Base-by-base conservation (phyloP, 805 yeast species). In the Deakozyma indianensis region DNA sequence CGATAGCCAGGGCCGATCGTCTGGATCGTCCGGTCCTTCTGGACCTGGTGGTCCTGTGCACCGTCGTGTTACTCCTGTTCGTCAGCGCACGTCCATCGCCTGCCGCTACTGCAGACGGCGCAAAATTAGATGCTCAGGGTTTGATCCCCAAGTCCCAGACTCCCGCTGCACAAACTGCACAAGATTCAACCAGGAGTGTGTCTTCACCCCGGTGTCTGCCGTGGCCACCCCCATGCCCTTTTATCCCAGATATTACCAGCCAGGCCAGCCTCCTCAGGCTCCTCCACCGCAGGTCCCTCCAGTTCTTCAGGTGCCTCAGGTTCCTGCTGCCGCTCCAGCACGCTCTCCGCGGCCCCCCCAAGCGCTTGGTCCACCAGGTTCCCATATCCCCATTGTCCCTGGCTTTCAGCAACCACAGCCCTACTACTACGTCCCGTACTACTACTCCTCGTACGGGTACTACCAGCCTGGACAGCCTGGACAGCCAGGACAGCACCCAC, bases 51-150 rank as follows among this genome's bases (percentile, higher is more conserved):
- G 18, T 20, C 14, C 14, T 14, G 18, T 32, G 20, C 38, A 32
- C 18, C 38, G 38, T n/a, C 11, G 38, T 5, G 38, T 32, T 20
- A 32, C 38, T 16, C 47, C 48, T 16, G 50, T 45, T 5, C 48
- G 62, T 3, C 62, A 57, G 47, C 47, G 62, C 21, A 56, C 56
- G 21, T 57, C 61, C 9, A 56, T 57, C 14, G 62, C 62, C 11
- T 57, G 62, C 45, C 53, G 61, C 32, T 56, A 57, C 45, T 57
- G 62, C 44, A 53, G 62, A 7, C 51, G 62, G 9, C 52, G 62
- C 11, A 57, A 57, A 54, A 59, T 59, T 22, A 53, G 62, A 21
- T 59, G 63, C 46, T 54, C 57, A 20, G 63, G 63, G 11, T 56
- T 46, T 28, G 61, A 57, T 21, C 52, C 60, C 21, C 44, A 49